Percentiles rank a stretch among this genome's conserved stretches.
Conservation (phyloP, 495 filamentous ascomycete genomes). For the Penicillium atrosanguineum region DNA sequence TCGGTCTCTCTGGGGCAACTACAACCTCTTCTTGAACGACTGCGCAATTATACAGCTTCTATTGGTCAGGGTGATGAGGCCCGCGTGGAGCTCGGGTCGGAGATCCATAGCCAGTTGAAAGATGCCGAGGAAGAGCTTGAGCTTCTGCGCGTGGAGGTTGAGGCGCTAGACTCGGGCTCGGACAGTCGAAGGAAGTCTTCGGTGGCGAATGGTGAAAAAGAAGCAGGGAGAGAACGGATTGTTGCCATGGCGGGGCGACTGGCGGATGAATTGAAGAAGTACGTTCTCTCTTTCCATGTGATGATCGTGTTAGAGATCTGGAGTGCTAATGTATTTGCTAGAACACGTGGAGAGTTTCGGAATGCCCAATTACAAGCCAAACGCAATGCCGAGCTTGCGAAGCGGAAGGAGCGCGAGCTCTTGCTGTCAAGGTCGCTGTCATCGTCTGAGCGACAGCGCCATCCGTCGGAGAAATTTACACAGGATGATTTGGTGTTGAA, state of each 20-base stretch:
- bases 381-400: slow-evolving; percentile 67
- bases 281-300: slow-evolving; percentile 18
- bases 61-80: slow-evolving; percentile 59
- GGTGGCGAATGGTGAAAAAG: slow-evolving; percentile 44
- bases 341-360: slow-evolving; percentile 73
- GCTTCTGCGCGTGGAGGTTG: slow-evolving; percentile 72
- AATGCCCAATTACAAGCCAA: slow-evolving; percentile 82
- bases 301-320: not conserved
- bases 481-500: slow-evolving; percentile 67
- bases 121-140: slow-evolving; percentile 88
- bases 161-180: slow-evolving; percentile 52
- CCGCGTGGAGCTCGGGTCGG: slow-evolving; percentile 71
- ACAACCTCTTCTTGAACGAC: slow-evolving; percentile 70
- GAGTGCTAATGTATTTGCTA: slow-evolving; percentile 30
- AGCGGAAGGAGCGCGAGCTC: slow-evolving; percentile 71
- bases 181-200: slow-evolving; percentile 36
- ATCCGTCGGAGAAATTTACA: slow-evolving; percentile 48
- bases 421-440: slow-evolving; percentile 57
- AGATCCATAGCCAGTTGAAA: slow-evolving; percentile 79
- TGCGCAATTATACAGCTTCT: slow-evolving; percentile 66
- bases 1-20: slow-evolving; percentile 66
- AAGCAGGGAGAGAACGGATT: slow-evolving; percentile 57
- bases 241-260: slow-evolving; percentile 62
- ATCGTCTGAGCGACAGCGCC: slow-evolving; percentile 33
- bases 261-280: slow-evolving; percentile 67